These are phyloP conservation scores for Epichloe brachyelytri DNA, from an alignment of 2,329 filamentous ascomycete species.

Conservation along the genomic window DNA sequence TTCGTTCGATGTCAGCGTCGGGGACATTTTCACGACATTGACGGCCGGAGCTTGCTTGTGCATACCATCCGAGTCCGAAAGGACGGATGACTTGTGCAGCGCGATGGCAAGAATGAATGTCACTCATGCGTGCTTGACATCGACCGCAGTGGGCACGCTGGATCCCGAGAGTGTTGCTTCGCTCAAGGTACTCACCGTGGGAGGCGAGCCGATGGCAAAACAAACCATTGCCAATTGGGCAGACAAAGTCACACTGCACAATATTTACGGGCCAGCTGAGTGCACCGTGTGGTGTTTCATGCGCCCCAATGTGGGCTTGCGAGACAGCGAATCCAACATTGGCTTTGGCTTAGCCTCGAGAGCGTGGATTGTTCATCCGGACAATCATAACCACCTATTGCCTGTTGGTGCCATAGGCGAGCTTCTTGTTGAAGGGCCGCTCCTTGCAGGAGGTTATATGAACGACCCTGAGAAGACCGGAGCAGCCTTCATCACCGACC, in stretches of 20 bases:
- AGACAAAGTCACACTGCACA: not conserved
- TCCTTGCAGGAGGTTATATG: not conserved
- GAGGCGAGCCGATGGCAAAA: no score
- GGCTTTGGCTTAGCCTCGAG: no score
- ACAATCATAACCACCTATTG: not conserved
- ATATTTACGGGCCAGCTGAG: not conserved
- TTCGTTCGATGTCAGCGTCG: conserved; percentile 6
- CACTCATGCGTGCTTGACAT: no score
- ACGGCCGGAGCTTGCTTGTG: not conserved
- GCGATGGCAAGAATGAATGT: no score
- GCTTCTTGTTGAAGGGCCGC: conserved; percentile 1
- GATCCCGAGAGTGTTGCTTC: no score
- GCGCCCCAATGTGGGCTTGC: no score
- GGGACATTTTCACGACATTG: not conserved
- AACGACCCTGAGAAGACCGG: not conserved
- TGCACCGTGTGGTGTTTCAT: no score
- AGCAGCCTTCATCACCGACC: not conserved
- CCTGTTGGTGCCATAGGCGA: conserved; percentile 1
- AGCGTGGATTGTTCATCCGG: not conserved
- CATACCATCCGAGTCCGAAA: not conserved
- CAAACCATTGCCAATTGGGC: no score
- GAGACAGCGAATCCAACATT: no score
- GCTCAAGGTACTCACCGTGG: no score
- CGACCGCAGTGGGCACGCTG: no score
- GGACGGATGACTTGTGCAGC: not conserved